Conservation (phyloP, 202 grass and related monocot species). For the Brachypodium distachyon region DNA sequence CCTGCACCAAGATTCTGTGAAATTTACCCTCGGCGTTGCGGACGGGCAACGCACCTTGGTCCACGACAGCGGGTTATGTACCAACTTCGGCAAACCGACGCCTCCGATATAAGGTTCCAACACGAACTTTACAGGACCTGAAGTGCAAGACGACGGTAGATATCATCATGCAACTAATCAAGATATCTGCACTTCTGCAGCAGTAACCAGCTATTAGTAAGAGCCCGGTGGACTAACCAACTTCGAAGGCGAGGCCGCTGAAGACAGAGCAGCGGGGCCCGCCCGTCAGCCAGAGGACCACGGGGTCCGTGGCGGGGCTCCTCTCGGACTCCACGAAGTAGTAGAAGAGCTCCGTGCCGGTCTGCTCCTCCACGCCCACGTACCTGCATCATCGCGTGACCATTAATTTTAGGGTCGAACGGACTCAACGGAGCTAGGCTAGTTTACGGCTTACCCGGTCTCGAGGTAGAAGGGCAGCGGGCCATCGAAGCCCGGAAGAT, state of each 20-base stretch:
- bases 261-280: slow-evolving; percentile 33
- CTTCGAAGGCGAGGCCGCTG: slow-evolving; percentile 11
- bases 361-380: slow-evolving; percentile 36
- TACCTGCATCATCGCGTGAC: slow-evolving; percentile 38
- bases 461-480: slow-evolving; percentile 55
- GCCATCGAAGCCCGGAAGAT: slow-evolving; percentile 53
- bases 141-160: neutral
- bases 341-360: slow-evolving; percentile 57
- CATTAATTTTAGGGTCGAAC: too few relatives aligned
- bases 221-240: neutral
- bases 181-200: neutral
- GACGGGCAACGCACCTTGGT: neutral
- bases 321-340: slow-evolving; percentile 55
- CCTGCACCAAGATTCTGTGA: too few relatives aligned
- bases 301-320: slow-evolving; percentile 18
- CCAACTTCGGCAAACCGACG: slow-evolving; percentile 8
- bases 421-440: too few relatives aligned
- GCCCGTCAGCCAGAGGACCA: slow-evolving; percentile 38
- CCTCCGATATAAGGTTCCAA: slow-evolving; percentile 22
- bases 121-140: slow-evolving; percentile 29
- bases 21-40: too few relatives aligned
- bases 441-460: slow-evolving; percentile 48
- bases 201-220: too few relatives aligned
- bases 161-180: neutral
- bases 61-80: slow-evolving; percentile 22